Percentiles rank a stretch among this genome's conserved stretches.
These are phyloP conservation scores for Phytophthora boehmeriae DNA, from an alignment of 352 stramenopile genomes.

Conservation along the genomic window DNA sequence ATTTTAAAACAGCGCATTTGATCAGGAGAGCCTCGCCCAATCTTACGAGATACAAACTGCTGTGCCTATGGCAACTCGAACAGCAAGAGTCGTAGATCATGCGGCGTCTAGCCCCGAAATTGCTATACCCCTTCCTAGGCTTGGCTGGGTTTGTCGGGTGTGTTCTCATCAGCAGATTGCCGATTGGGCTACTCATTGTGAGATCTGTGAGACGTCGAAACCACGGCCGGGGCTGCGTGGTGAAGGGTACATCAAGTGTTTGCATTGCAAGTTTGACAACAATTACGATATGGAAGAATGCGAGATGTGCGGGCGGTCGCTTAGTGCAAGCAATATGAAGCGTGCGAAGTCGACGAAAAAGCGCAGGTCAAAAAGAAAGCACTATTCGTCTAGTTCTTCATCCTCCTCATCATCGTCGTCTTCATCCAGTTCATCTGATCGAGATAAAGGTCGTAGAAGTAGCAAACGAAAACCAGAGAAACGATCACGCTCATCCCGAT, in stretches of 20 bases:
- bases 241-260: slow-evolving; percentile 61
- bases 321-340: slow-evolving; percentile 45
- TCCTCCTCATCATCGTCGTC: slow-evolving; percentile 39
- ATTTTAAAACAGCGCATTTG: slow-evolving; percentile 7
- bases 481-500: slow-evolving; percentile 26
- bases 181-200: slow-evolving; percentile 72
- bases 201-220: slow-evolving; percentile 76
- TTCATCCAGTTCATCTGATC: slow-evolving; percentile 27
- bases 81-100: slow-evolving; percentile 37
- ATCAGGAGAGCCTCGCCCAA: slow-evolving; percentile 21
- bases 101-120: slow-evolving; percentile 31
- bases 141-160: slow-evolving; percentile 72
- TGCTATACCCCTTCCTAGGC: slow-evolving; percentile 34
- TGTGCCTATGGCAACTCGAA: slow-evolving; percentile 34
- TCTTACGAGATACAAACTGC: slow-evolving; percentile 37
- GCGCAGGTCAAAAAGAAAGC: slow-evolving; percentile 36
- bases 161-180: slow-evolving; percentile 72
- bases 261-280: slow-evolving; percentile 78
- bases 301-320: slow-evolving; percentile 61
- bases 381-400: slow-evolving; percentile 43
- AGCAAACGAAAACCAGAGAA: slow-evolving; percentile 39
- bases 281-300: slow-evolving; percentile 75
- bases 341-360: slow-evolving; percentile 34
- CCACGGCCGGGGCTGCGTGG: slow-evolving; percentile 50
- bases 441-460: slow-evolving; percentile 33